Evolutionary conservation across 2,329 filamentous ascomycete genomes (phyloP).

Genomic region (Nemania diffusa): DNA sequence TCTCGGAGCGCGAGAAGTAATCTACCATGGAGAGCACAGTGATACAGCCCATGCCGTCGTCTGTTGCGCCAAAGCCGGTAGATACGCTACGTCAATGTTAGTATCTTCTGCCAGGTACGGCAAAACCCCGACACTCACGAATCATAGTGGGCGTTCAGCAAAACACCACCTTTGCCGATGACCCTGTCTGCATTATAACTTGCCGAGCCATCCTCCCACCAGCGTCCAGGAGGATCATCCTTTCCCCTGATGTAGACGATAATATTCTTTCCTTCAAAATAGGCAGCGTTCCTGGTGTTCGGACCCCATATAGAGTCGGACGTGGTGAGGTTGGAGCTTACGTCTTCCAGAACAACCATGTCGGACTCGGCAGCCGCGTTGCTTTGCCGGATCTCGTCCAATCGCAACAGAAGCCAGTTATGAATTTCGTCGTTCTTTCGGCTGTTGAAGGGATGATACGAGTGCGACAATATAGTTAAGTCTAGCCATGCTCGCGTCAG

Average conservation of each 20-base stretch:
- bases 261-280: conserved; percentile 93
- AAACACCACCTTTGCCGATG: conserved; percentile 76
- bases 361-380: conserved; percentile 62
- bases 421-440: conserved; percentile 83
- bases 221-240: conserved; percentile 76
- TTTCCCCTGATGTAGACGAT: conserved; percentile 89
- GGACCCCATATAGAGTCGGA: conserved; percentile 50
- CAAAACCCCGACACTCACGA: conserved; percentile 55
- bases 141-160: conserved; percentile 96
- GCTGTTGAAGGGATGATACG: conserved; percentile 91
- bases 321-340: conserved; percentile 80
- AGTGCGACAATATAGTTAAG: conserved; percentile 76
- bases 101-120: conserved; percentile 4
- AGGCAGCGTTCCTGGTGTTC: conserved; percentile 63
- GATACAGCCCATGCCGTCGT: conserved; percentile 92
- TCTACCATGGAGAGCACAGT: conserved; percentile 85
- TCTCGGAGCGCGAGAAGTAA: conserved; percentile 79
- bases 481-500: conserved; percentile 89
- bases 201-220: conserved; percentile 68
- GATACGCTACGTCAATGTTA: conserved; percentile 71
- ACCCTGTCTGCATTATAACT: conserved; percentile 56
- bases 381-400: conserved; percentile 73
- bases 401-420: conserved; percentile 76
- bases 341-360: conserved; percentile 81
- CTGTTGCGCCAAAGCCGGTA: conserved; percentile 91